Evolutionary conservation across 1,284 basidiomycete species (phyloP), one percentile per base, ranked within the genome.

Genomic region (Kalmanozyma brasiliensis): DNA sequence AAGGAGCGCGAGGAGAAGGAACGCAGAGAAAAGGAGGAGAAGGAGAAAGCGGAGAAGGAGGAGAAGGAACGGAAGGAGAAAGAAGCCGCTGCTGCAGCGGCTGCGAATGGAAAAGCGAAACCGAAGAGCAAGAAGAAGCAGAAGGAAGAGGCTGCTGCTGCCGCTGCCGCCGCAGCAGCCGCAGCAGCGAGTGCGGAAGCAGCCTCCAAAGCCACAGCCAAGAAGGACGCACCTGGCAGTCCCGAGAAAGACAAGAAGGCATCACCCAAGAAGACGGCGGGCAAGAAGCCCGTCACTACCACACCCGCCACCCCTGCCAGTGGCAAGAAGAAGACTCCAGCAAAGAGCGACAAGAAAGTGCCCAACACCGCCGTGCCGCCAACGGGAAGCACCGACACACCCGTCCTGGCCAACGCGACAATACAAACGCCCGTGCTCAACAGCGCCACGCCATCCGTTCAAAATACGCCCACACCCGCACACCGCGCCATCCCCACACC

Each of bases 21-120:
- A 52, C 45, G 56, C 36, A 57, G 56, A 56, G 68, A 69, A 49
- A 62, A 52, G 42, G 69, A 73, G 45, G 68, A 60, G 46, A 61
- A 60, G 34, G 73, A 64, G 45, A 72, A 84, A 6, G 82, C 68
- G 30, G 63, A 74, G 56, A 62, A 63, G 46, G 69, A 73, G 37
- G 66, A 56, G 42, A 56, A 63, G 47, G 64, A 69, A 44, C 52
- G 59, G 24, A 42, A 78, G 59, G 70, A 69, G 49, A 66, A 67
- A 48, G 69, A 68, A 53, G 52, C 52, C 4, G 58, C 64, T 22
- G 64, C 58, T 23, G 58, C 53, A 14, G 44, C 46, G 17, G 43
- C 52, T 11, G 33, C 26, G 5, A 41, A 40, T 24, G 52, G 40
- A 3, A 63, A 67, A 51, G 38, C 41, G 2, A 74, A 64, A 30